A percentile compares a stretch with the other conserved stretches of the same genome.
phyloP scores from a whole-genome alignment of 192 early-diverging fungal genomes.

The Chytriomyces confervae region DNA sequence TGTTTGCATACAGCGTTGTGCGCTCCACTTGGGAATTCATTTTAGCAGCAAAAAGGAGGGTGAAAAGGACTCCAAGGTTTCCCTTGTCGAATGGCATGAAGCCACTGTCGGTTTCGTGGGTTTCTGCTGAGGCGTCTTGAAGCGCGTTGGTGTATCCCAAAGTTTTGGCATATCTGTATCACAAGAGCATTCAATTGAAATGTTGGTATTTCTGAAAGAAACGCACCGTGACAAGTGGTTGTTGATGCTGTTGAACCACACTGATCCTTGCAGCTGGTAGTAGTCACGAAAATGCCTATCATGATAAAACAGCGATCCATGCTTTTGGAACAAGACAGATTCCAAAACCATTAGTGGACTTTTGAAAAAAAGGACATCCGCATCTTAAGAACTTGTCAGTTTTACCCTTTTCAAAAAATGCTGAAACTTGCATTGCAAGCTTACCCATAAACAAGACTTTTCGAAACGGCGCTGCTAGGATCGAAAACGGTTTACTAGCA shows the following conservation, averaged over 20 bases:
- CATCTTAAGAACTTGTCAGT: slow-evolving; percentile 34
- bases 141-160: neutral
- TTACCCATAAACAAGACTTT: slow-evolving; percentile 66
- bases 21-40: slow-evolving; percentile 18
- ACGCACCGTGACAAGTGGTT: neutral
- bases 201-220: neutral
- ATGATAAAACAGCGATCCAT: slow-evolving; percentile 63
- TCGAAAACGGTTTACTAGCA: slow-evolving; percentile 66
- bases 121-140: neutral
- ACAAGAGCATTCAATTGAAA: neutral
- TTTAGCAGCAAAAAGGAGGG: slow-evolving; percentile 12
- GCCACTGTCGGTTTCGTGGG: slow-evolving; percentile 20
- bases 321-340: slow-evolving; percentile 42
- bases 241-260: neutral
- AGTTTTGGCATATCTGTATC: neutral
- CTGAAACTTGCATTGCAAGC: no score
- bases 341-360: slow-evolving; percentile 59
- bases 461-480: slow-evolving; percentile 61
- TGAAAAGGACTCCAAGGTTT: slow-evolving; percentile 1
- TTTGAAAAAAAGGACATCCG: slow-evolving; percentile 69
- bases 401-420: no score
- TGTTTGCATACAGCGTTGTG: neutral
- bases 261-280: neutral
- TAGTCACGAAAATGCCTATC: slow-evolving; percentile 52
- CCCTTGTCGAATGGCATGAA: slow-evolving; percentile 21